A percentile compares a stretch with the other conserved stretches of the same genome.
These are phyloP conservation scores for Penicillium simplicissimum DNA, from an alignment of 495 filamentous ascomycete genomes.

Conservation along the genomic window DNA sequence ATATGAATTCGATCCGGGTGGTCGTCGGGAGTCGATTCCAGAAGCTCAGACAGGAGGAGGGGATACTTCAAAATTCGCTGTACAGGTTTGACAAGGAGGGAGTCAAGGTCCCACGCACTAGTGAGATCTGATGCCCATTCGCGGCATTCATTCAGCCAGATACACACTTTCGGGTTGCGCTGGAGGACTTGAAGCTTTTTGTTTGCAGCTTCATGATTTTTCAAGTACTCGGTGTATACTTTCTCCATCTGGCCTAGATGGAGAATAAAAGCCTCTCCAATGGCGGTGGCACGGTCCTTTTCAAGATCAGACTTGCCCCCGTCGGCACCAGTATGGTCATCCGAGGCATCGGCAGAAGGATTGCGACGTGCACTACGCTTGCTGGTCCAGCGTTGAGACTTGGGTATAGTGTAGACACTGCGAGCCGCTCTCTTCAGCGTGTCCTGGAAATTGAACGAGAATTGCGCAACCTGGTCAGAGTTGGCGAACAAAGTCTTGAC, in stretches of 20 bases:
- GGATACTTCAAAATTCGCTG: slow-evolving; percentile 93
- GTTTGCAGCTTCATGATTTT: slow-evolving; percentile 81
- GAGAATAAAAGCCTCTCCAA: slow-evolving; percentile 76
- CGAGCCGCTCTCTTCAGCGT: slow-evolving; percentile 75
- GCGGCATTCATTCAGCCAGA: slow-evolving; percentile 92
- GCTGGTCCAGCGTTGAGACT: slow-evolving; percentile 56
- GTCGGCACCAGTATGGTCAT: slow-evolving; percentile 35
- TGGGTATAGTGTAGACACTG: slow-evolving; percentile 68
- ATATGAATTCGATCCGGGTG: slow-evolving; percentile 80
- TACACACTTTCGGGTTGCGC: slow-evolving; percentile 69
- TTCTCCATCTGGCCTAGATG: slow-evolving; percentile 79
- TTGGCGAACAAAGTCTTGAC: slow-evolving; percentile 89
- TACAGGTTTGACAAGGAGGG: slow-evolving; percentile 91
- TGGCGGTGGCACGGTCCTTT: slow-evolving; percentile 71
- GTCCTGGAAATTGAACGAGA: slow-evolving; percentile 74
- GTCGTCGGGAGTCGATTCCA: slow-evolving; percentile 73
- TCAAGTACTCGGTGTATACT: slow-evolving; percentile 81
- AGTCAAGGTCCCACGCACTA: slow-evolving; percentile 88
- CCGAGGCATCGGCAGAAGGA: slow-evolving; percentile 22
- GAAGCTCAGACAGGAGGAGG: slow-evolving; percentile 73
- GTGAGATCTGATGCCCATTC: slow-evolving; percentile 87
- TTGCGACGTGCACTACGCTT: slow-evolving; percentile 53
- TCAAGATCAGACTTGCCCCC: slow-evolving; percentile 55
- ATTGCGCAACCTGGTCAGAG: slow-evolving; percentile 79
- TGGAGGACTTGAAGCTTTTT: slow-evolving; percentile 74